Evolutionary conservation across 2,329 filamentous ascomycete species (phyloP).

Genomic region (Arthrinium puccinioides): DNA sequence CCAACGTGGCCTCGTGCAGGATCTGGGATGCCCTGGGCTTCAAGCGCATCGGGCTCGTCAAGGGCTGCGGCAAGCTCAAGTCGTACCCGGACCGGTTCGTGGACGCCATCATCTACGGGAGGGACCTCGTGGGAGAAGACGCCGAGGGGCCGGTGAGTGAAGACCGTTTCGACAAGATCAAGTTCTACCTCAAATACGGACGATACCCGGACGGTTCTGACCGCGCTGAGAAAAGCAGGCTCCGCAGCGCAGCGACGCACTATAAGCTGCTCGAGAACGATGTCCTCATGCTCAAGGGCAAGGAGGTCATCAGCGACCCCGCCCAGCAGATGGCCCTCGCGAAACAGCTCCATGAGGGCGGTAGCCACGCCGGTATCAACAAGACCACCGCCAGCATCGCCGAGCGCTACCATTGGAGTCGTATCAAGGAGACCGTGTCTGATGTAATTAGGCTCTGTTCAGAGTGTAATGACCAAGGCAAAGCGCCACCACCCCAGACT

Average conservation of each 20-base stretch:
- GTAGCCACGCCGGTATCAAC: conserved; percentile 87
- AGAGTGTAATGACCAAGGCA: conserved; percentile 77
- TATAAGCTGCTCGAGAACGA: conserved; percentile 77
- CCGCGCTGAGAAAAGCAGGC: conserved; percentile 88
- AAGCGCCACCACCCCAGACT: conserved; percentile 31
- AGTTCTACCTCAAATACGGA: conserved; percentile 90
- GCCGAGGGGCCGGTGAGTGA: conserved; percentile 75
- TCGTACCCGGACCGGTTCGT: conserved; percentile 62
- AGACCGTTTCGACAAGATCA: conserved; percentile 97
- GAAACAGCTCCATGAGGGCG: conserved; percentile 60
- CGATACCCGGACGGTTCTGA: conserved; percentile 92
- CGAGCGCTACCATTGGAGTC: conserved; percentile 92
- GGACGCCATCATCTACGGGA: conserved; percentile 73
- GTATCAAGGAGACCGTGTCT: conserved; percentile 95
- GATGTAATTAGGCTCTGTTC: conserved; percentile 87
- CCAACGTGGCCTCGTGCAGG: conserved; percentile 80
- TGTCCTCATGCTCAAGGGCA: conserved; percentile 93
- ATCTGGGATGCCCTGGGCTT: conserved; percentile 92
- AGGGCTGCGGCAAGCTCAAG: conserved; percentile 61
- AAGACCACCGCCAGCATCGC: conserved; percentile 94
- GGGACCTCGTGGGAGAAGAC: conserved; percentile 43
- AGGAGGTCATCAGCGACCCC: conserved; percentile 91
- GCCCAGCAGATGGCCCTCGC: conserved; percentile 88
- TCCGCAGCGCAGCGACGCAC: conserved; percentile 88
- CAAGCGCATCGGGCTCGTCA: conserved; percentile 82